These are phyloP conservation scores for Teratosphaeria gauchensis DNA, from an alignment of 2,329 filamentous ascomycete species.

Conservation along the genomic window DNA sequence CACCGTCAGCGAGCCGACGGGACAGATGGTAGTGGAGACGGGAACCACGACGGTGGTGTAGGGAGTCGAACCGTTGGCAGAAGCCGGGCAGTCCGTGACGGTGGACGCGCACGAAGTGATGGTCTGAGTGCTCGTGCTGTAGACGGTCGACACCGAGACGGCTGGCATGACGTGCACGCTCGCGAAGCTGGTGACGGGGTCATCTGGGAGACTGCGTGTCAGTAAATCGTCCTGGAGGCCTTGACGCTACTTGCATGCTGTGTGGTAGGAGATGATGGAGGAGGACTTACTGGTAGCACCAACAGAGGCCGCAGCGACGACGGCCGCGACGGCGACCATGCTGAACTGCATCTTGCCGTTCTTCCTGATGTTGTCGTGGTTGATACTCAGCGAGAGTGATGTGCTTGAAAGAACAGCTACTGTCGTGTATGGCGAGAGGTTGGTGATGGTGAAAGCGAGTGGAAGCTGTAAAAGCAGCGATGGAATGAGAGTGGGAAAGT, in stretches of 20 bases:
- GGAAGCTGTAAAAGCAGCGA: neutral
- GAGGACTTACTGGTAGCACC: neutral
- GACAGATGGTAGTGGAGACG: neutral
- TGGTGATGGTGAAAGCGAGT: neutral
- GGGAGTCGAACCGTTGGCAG: neutral
- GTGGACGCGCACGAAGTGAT: slow-evolving; percentile 14
- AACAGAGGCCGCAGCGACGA: neutral
- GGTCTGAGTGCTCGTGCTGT: slow-evolving; percentile 10
- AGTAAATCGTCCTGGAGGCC: neutral
- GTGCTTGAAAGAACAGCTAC: neutral
- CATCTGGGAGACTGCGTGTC: neutral
- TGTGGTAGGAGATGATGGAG: neutral
- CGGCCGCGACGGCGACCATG: neutral
- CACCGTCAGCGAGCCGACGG: neutral
- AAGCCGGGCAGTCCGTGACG: slow-evolving; percentile 15
- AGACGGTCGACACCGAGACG: slow-evolving; percentile 11
- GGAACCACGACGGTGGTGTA: neutral
- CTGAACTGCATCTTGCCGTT: neutral
- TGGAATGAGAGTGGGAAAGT: neutral
- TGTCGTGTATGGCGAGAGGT: neutral
- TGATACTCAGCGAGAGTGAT: neutral
- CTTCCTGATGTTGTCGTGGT: neutral
- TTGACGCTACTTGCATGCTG: neutral
- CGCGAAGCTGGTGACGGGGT: neutral
- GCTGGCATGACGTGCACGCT: neutral